These are phyloP conservation scores for Penicillium capsulatum DNA, from an alignment of 2,329 filamentous ascomycete species.

Conservation along the genomic window DNA sequence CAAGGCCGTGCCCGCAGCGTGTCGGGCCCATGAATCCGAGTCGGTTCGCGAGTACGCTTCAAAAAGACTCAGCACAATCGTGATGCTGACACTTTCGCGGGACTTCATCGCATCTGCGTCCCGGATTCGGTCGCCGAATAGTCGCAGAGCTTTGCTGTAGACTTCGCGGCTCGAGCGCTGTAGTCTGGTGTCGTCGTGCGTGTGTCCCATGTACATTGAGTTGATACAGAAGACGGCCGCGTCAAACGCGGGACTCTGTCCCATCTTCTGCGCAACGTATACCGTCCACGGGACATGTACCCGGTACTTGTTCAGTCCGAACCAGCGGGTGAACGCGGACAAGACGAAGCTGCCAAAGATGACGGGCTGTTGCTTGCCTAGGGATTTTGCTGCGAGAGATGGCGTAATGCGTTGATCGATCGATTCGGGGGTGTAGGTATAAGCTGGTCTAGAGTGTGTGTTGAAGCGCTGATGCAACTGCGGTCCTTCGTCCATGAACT, in stretches of 20 bases:
- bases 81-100: conserved; percentile 31
- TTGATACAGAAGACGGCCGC: conserved; percentile 28
- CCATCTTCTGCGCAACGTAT: conserved; percentile 19
- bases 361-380: conserved; percentile 21
- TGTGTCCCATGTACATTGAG: conserved; percentile 27
- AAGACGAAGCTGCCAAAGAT: conserved; percentile 26
- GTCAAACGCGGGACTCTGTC: conserved; percentile 22
- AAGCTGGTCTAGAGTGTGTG: neutral
- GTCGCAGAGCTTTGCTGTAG: conserved; percentile 29
- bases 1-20: conserved; percentile 31
- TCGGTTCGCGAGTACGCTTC: conserved; percentile 34
- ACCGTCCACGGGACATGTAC: conserved; percentile 22
- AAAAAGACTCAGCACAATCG: conserved; percentile 33
- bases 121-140: conserved; percentile 28
- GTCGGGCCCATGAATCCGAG: conserved; percentile 31
- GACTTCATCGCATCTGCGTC: conserved; percentile 23
- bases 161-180: conserved; percentile 28
- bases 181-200: conserved; percentile 20
- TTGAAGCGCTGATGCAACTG: conserved; percentile 27
- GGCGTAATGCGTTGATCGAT: conserved; percentile 22
- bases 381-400: conserved; percentile 22
- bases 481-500: conserved; percentile 34
- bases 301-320: conserved; percentile 23
- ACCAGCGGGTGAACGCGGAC: conserved; percentile 22
- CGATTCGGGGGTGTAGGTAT: conserved; percentile 6